phyloP scores from a whole-genome alignment of 208 protist species.

The Sergeia podlipaevii region DNA sequence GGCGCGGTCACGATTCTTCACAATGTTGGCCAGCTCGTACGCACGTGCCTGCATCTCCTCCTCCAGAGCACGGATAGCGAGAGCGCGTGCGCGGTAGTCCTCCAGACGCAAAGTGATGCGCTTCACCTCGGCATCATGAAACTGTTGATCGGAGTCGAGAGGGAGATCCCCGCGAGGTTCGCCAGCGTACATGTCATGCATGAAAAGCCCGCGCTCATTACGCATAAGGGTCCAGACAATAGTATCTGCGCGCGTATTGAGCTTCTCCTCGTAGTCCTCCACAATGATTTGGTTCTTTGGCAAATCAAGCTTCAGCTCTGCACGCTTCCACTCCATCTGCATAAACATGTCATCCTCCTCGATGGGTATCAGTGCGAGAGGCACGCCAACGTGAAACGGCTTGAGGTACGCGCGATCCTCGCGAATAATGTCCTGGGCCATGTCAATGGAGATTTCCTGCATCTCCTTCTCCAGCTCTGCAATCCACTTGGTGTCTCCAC shows the following conservation, averaged over 20 bases:
- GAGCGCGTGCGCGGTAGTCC: slow-evolving; percentile 15
- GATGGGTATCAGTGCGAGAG: slow-evolving; percentile 29
- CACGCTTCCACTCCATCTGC: slow-evolving; percentile 40
- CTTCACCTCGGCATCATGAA: slow-evolving; percentile 19
- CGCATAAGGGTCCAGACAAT: slow-evolving; percentile 19
- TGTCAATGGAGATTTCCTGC: slow-evolving; percentile 25
- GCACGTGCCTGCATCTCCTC: slow-evolving; percentile 53
- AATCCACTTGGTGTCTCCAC: slow-evolving; percentile 19
- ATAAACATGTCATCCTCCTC: slow-evolving; percentile 39
- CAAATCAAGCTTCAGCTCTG: slow-evolving; percentile 32
- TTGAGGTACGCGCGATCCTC: slow-evolving; percentile 46
- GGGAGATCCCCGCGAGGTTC: slow-evolving; percentile 25
- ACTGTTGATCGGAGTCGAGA: slow-evolving; percentile 28
- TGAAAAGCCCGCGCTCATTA: slow-evolving; percentile 39
- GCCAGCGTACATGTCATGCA: slow-evolving; percentile 11
- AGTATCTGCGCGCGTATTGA: slow-evolving; percentile 52
- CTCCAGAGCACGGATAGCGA: slow-evolving; percentile 27
- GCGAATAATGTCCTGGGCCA: slow-evolving; percentile 26
- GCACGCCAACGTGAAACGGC: slow-evolving; percentile 29
- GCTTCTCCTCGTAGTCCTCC: slow-evolving; percentile 27
- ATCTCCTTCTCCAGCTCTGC: slow-evolving; percentile 40
- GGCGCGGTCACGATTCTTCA: slow-evolving; percentile 31
- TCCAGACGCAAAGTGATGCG: slow-evolving; percentile 37
- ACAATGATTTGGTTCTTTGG: slow-evolving; percentile 26
- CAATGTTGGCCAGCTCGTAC: slow-evolving; percentile 43